Evolutionary conservation across 2,329 filamentous ascomycete species (phyloP).

Genomic region (Claviceps cyperi): DNA sequence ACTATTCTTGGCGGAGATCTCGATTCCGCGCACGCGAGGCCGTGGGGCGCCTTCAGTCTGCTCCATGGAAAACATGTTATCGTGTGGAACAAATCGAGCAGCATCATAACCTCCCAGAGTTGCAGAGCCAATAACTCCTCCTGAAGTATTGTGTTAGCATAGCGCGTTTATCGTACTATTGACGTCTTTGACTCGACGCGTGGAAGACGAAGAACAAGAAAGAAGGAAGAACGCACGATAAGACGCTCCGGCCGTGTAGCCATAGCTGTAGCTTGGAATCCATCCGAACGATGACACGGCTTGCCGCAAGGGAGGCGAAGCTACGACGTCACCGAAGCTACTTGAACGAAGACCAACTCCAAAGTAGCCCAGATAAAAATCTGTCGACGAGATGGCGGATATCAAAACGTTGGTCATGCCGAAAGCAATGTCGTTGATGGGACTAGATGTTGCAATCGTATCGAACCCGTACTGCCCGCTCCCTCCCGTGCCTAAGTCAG

Average conservation of each 20-base stretch:
- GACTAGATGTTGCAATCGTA: conserved; percentile 26
- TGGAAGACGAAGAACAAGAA: background rate
- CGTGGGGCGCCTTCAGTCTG: conserved; percentile 40
- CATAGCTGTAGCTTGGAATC: conserved; percentile 61
- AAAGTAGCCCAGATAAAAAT: conserved; percentile 39
- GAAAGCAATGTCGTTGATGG: conserved; percentile 22
- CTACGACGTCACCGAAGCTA: conserved; percentile 33
- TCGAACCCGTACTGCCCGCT: conserved; percentile 53
- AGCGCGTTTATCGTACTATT: background rate
- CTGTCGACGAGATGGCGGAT: conserved; percentile 39
- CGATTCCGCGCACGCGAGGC: conserved; percentile 45
- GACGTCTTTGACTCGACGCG: background rate
- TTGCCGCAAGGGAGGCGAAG: conserved; percentile 38
- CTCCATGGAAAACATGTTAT: conserved; percentile 42
- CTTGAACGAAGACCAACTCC: conserved; percentile 42
- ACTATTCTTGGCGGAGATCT: conserved; percentile 21
- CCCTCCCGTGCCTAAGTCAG: conserved; percentile 40
- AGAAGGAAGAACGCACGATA: conserved; percentile 39
- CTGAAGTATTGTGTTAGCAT: conserved; percentile 6
- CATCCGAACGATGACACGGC: conserved; percentile 42
- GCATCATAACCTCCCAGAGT: conserved; percentile 59
- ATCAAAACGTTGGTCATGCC: conserved; percentile 32
- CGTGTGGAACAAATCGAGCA: conserved; percentile 45
- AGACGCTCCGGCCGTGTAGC: conserved; percentile 61
- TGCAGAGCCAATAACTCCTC: conserved; percentile 36